These are phyloP conservation scores for Saxophila tyrrhenica DNA, from an alignment of 495 filamentous ascomycete genomes.

Conservation along the genomic window DNA sequence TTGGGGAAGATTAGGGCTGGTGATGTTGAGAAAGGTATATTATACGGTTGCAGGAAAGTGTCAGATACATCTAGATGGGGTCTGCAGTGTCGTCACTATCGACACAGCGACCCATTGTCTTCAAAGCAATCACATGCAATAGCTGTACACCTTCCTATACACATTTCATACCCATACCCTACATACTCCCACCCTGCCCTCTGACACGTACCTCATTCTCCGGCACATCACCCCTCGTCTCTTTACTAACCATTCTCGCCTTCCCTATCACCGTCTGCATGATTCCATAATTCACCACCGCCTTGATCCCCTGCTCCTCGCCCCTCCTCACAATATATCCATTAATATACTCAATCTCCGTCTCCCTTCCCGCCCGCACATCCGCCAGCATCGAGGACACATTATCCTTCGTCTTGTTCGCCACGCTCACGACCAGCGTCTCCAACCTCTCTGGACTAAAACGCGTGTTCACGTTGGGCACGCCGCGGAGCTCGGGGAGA, in stretches of 20 bases:
- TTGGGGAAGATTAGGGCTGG: no score
- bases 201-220: neutral
- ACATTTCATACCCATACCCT: no score
- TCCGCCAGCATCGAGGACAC: conserved; percentile 76
- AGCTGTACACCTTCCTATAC: no score
- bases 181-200: no score
- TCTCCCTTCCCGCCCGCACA: conserved; percentile 46
- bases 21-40: no score
- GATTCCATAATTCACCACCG: conserved; percentile 57
- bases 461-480: conserved; percentile 45
- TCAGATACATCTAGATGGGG: no score
- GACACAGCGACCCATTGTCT: no score
- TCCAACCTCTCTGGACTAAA: conserved; percentile 48
- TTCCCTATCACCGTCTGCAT: conserved; percentile 49
- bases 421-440: conserved; percentile 43
- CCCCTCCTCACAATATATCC: conserved; percentile 67
- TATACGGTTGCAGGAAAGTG: no score
- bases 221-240: conserved; percentile 28
- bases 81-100: no score
- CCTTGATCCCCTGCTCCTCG: conserved; percentile 53
- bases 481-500: conserved; percentile 54
- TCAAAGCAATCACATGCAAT: no score
- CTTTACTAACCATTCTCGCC: conserved; percentile 32
- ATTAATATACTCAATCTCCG: conserved; percentile 77
- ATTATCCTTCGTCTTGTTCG: conserved; percentile 52